Base-by-base conservation (phyloP, 1,139 yeast genomes). In the Diutina ranongensis region DNA sequence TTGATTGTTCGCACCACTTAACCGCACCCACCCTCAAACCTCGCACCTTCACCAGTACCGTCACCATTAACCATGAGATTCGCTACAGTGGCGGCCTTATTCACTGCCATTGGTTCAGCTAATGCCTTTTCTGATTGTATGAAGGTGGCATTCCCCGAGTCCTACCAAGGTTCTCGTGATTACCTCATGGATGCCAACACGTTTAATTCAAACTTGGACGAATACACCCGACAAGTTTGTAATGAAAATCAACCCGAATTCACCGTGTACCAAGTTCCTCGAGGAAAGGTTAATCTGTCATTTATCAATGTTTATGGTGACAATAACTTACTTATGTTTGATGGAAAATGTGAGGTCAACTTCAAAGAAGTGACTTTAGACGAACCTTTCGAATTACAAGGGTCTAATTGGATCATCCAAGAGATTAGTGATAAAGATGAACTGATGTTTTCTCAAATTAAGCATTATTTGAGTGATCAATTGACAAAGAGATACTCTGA, bases 331-430 rank as follows among this genome's bases (percentile, higher is more conserved):
- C 16, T 9, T 5, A 4, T 13, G 12, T 21, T 35, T 12, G 27
- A 13, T 13, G 28, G 13, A 15, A 22, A 15, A 13, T 35, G 40
- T 22, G 9, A 20, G 25, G 40, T 35, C 5, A 18, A 20, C 27
- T 13, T 13, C 40, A 35, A 35, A 22, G n/a, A 19, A 12, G 40
- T 35, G 2, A 13, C 12, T 12, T 12, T 7, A 12, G 28, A 8
- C 9, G 40, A 21, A 16, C 28, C 20, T 13, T 18, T 35, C 28
- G 40, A 35, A 27, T 35, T 35, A 22, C 12, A 15, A 16, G 25
- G 28, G 25, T 35, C 40, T 18, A 35, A 35, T 28, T 35, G 40
- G 40, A n/a, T 35, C 10, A 21, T 35, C 20, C 25, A 35, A 20
- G 40, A 35, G 13, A 3, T n/a, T 7, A 27, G n/a, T 16, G 27